Base-by-base conservation (phyloP, 441 rosid genomes). In the Biscutella auriculata region DNA sequence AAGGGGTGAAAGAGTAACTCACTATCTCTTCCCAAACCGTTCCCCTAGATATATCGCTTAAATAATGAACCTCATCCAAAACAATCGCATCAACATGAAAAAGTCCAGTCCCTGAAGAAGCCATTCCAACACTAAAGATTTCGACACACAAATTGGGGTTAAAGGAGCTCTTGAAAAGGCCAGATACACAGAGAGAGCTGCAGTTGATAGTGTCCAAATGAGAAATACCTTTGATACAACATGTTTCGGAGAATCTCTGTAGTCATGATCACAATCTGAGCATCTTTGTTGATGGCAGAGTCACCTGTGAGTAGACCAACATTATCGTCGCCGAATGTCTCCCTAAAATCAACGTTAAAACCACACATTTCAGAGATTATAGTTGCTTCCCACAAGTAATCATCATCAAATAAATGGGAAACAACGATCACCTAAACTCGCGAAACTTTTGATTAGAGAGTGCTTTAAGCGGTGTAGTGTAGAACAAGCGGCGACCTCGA, bases 1-100 rank as follows among this genome's bases (percentile, higher is more conserved):
- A 14, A 49, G n/a, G 2, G 9, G 16, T 32, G 9, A 44, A 4
- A 50, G 19, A 66, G 21, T 32, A 41, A 81, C 98, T 77, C 78
- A 88, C 98, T 37, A 88, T 92, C 79, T 92, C 98, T 77, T 92
- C 98, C 98, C 98, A 91, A 39, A 91, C 98, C 26, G 98, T 91
- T 37, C 98, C 98, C 44, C 98, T 88, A 66, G 92, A 92, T 40
- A 92, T 88, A 46, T 92, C 96, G 35, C 98, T 88, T 58, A 92
- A 72, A 78, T 84, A 92, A 81, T 92, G 98, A 80, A 92, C 98
- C 82, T 88, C 98, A 53, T 92, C 98, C 66, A 88, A 73, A 80
- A 92, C 85, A 76, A 92, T 81, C 9, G 76, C 92, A 76, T 92
- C 95, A 58, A 92, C 96, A 66, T 78, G 83, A 61, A 86, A 79